A percentile compares a stretch with the other conserved stretches of the same genome.
phyloP scores from a whole-genome alignment of 139 green algal species.

The Chlamydomonas applanata region DNA sequence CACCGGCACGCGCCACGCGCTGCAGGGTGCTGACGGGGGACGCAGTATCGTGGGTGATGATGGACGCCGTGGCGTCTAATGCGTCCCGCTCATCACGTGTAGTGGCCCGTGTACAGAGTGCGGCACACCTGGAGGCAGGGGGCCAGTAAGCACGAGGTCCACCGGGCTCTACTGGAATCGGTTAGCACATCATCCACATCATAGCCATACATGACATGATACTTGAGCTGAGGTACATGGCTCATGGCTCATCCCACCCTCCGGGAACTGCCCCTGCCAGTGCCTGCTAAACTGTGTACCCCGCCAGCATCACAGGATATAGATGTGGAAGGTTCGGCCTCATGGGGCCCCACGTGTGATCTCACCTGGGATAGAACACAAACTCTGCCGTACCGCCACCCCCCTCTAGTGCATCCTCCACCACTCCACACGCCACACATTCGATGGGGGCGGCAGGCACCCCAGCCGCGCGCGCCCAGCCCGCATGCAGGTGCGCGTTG shows the following conservation, averaged over 20 bases:
- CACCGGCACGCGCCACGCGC: neutral
- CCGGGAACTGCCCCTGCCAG: too few relatives aligned
- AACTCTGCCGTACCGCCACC: neutral
- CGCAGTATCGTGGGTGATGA: neutral
- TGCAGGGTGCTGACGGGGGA: neutral
- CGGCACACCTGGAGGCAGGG: neutral
- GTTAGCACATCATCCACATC: too few relatives aligned
- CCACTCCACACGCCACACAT: neutral
- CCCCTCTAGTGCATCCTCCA: neutral
- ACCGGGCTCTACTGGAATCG: too few relatives aligned
- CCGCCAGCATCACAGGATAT: too few relatives aligned
- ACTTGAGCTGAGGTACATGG: too few relatives aligned
- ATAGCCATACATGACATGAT: too few relatives aligned
- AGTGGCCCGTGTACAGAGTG: neutral
- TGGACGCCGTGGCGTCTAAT: neutral
- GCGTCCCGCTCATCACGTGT: neutral
- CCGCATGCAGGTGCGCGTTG: neutral
- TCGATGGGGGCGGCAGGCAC: slow-evolving; percentile 1
- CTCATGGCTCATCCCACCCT: too few relatives aligned
- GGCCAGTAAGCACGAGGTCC: too few relatives aligned
- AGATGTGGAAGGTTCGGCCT: too few relatives aligned
- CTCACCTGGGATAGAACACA: neutral
- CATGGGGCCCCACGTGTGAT: too few relatives aligned
- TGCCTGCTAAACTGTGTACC: too few relatives aligned
- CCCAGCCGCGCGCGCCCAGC: neutral